These are phyloP conservation scores for Colletotrichum magnum DNA, from an alignment of 2,329 filamentous ascomycete genomes.

Conservation along the genomic window DNA sequence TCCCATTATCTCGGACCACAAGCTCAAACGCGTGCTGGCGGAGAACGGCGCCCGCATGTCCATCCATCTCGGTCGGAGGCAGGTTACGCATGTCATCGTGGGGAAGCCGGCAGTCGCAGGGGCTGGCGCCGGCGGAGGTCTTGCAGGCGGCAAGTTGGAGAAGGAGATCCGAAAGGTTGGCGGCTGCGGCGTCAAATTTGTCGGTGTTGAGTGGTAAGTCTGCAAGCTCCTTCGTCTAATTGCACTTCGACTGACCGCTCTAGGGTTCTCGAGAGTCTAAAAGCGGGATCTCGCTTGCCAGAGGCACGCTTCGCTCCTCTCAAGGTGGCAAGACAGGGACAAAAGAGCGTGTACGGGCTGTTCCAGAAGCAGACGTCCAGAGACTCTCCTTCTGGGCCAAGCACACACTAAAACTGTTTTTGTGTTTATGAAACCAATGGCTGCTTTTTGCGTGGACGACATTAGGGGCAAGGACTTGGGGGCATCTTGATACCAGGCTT, in stretches of 20 bases:
- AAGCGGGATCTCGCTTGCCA: conserved; percentile 78
- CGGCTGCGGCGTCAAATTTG: conserved; percentile 82
- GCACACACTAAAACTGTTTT: not conserved
- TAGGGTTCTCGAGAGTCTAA: conserved; percentile 88
- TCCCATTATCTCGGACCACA: conserved; percentile 87
- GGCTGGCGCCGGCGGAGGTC: conserved; percentile 78
- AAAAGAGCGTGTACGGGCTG: conserved; percentile 74
- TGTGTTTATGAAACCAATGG: not conserved
- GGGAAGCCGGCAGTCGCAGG: conserved; percentile 68
- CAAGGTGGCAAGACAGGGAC: conserved; percentile 72
- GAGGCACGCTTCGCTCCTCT: conserved; percentile 80
- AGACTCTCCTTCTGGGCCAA: not conserved
- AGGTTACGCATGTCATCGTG: conserved; percentile 89
- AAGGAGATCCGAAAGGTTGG: conserved; percentile 79
- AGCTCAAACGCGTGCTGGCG: conserved; percentile 82
- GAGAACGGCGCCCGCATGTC: conserved; percentile 81
- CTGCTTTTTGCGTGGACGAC: not conserved
- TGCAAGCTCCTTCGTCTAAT: conserved; percentile 33
- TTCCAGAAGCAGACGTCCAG: conserved; percentile 44
- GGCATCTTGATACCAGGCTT: conserved; percentile 22
- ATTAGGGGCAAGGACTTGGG: not conserved
- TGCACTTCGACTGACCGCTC: conserved; percentile 7
- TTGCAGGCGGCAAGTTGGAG: conserved; percentile 84
- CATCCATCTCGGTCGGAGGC: conserved; percentile 77
- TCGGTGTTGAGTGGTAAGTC: conserved; percentile 83